Conservation (phyloP, 176 grass and related monocot species). For the Musa schizocarpa region DNA sequence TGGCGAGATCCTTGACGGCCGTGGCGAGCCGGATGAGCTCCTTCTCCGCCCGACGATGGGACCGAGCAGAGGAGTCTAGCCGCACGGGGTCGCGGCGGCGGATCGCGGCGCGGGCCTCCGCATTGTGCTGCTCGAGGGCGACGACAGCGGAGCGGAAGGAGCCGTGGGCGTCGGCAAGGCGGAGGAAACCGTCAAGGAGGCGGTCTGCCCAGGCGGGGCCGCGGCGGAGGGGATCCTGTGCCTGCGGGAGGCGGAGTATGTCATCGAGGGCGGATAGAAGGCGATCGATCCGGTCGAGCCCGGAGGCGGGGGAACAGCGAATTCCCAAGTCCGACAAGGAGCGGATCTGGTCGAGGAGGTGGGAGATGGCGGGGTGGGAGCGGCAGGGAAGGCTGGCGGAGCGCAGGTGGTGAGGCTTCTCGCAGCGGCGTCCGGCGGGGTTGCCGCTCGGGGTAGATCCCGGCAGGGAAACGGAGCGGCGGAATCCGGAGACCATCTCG, state of each 20-base stretch:
- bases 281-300: constrained; percentile 24
- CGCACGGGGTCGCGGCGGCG: constrained; percentile 27
- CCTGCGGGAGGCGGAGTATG: constrained; percentile 36
- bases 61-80: constrained; percentile 22
- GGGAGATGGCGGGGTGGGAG: too few species aligned
- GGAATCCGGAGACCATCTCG: too few species aligned
- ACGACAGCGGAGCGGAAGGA: constrained; percentile 33
- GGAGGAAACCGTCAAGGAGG: constrained; percentile 46
- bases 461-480: too few species aligned
- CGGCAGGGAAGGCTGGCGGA: too few species aligned
- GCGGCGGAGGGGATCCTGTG: constrained; percentile 6
- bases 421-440: too few species aligned
- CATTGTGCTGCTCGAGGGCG: constrained; percentile 24
- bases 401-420: too few species aligned
- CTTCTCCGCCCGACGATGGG: constrained; percentile 27
- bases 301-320: not conserved
- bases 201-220: not conserved
- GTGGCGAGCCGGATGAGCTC: constrained; percentile 32
- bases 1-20: not conserved
- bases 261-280: constrained; percentile 27
- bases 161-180: constrained; percentile 54
- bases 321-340: too few species aligned
- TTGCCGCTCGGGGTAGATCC: too few species aligned
- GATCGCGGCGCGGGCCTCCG: constrained; percentile 18
- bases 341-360: too few species aligned